phyloP scores from a whole-genome alignment of 2,329 filamentous ascomycete species.

The Blumeria graminis region DNA sequence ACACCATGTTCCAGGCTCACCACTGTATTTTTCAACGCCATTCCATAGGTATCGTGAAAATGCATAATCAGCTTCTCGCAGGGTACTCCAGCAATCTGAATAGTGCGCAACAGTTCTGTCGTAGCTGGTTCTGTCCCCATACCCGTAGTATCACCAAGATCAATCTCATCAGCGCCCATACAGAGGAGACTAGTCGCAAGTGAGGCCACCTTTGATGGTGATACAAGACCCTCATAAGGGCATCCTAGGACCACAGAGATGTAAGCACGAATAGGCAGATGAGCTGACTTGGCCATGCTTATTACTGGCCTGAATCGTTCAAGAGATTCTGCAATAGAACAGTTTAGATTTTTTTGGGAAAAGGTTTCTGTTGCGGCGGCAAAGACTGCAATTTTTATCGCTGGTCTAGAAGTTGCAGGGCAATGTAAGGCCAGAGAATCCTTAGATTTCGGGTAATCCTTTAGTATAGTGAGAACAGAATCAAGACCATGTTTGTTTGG shows the following conservation, averaged over 20 bases:
- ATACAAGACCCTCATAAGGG: conserved; percentile 45
- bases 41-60: conserved; percentile 75
- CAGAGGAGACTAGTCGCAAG: conserved; percentile 48
- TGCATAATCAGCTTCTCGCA: conserved; percentile 54
- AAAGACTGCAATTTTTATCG: conserved; percentile 55
- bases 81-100: conserved; percentile 42
- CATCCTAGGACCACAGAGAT: conserved; percentile 64
- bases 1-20: conserved; percentile 57
- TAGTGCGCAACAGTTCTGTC: conserved; percentile 34
- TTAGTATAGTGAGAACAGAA: conserved; percentile 31
- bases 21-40: conserved; percentile 61
- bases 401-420: conserved; percentile 17
- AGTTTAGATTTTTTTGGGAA: conserved; percentile 62
- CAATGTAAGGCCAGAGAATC: conserved; percentile 27
- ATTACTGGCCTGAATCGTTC: conserved; percentile 48
- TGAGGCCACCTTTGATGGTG: conserved; percentile 37
- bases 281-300: conserved; percentile 34
- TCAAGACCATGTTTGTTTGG: conserved; percentile 53
- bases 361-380: conserved; percentile 63
- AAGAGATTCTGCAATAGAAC: conserved; percentile 50
- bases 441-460: conserved; percentile 12
- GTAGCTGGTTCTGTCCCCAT: conserved; percentile 64
- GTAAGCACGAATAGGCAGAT: conserved; percentile 51
- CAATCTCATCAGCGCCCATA: conserved; percentile 78
- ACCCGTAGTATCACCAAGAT: conserved; percentile 72